Conservation (phyloP, 1,139 yeast genomes). For the Geotrichum histeridarum region DNA sequence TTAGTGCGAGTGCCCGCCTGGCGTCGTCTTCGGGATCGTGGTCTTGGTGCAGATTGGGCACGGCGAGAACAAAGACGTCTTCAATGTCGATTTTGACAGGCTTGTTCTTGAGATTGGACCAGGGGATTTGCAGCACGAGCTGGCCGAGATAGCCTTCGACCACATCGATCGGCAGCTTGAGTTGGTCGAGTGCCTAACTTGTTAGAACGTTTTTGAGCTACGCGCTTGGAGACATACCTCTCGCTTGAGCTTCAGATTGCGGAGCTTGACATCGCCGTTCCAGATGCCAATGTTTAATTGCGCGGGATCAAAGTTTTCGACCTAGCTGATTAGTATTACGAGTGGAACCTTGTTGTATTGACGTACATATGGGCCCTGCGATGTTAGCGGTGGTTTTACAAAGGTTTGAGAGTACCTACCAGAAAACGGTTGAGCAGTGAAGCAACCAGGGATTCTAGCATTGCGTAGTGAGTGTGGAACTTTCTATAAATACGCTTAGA, state of each 20-base stretch:
- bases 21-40: slow-evolving; percentile 64
- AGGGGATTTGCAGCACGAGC: slow-evolving; percentile 84
- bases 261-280: slow-evolving; percentile 92
- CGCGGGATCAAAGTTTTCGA: slow-evolving; percentile 93
- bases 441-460: slow-evolving; percentile 24
- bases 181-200: slow-evolving; percentile 65
- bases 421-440: slow-evolving; percentile 22
- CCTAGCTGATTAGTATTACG: slow-evolving; percentile 42
- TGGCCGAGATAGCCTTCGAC: slow-evolving; percentile 87
- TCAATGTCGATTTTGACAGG: slow-evolving; percentile 89
- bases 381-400: slow-evolving; percentile 13
- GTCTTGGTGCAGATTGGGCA: slow-evolving; percentile 55
- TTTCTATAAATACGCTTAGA: no score
- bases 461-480: not conserved
- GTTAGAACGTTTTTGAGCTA: not conserved
- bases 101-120: slow-evolving; percentile 88
- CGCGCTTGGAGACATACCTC: slow-evolving; percentile 41
- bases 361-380: slow-evolving; percentile 10
- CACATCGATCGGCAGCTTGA: slow-evolving; percentile 80
- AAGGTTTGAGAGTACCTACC: slow-evolving; percentile 13
- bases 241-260: slow-evolving; percentile 66
- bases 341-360: not conserved
- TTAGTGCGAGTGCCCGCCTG: slow-evolving; percentile 58
- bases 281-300: slow-evolving; percentile 93
- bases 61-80: slow-evolving; percentile 76